A percentile compares a stretch with the other conserved stretches of the same genome.
phyloP scores from a whole-genome alignment of 2,329 filamentous ascomycete genomes.

The Apiospora malaysiana region DNA sequence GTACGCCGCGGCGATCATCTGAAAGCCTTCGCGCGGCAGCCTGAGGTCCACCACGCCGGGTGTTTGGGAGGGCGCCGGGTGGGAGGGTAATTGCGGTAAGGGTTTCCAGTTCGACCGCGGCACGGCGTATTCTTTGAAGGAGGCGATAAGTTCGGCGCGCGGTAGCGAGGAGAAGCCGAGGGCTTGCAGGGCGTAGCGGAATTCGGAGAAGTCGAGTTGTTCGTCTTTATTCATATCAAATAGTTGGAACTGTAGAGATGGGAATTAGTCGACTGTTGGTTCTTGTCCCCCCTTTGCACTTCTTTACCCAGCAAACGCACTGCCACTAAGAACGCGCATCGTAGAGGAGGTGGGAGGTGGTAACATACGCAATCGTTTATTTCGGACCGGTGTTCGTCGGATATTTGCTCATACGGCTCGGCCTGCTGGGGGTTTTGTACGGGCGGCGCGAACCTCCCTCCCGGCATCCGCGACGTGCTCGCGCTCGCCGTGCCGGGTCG shows the following conservation, averaged over 20 bases:
- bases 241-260: constrained; percentile 73
- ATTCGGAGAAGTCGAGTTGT: constrained; percentile 96
- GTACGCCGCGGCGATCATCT: constrained; percentile 77
- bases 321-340: background rate
- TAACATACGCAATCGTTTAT: constrained; percentile 86
- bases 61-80: constrained; percentile 56
- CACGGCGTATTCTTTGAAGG: constrained; percentile 82
- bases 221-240: constrained; percentile 97
- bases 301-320: background rate
- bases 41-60: constrained; percentile 70
- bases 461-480: constrained; percentile 33
- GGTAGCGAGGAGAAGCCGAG: constrained; percentile 85
- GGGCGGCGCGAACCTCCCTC: constrained; percentile 38
- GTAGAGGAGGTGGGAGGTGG: background rate
- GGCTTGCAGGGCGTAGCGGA: constrained; percentile 94
- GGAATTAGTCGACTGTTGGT: background rate
- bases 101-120: constrained; percentile 65
- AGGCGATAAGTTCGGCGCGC: constrained; percentile 81
- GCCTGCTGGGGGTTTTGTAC: constrained; percentile 37
- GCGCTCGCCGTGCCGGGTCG: constrained; percentile 30
- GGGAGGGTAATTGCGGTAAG: constrained; percentile 46
- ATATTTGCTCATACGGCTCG: constrained; percentile 57
- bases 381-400: constrained; percentile 90
- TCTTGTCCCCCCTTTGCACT: background rate
- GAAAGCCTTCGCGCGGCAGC: constrained; percentile 75